These are phyloP conservation scores for Macadamia tetraphylla DNA, from an alignment of 164 flowering plant species.

Conservation along the genomic window DNA sequence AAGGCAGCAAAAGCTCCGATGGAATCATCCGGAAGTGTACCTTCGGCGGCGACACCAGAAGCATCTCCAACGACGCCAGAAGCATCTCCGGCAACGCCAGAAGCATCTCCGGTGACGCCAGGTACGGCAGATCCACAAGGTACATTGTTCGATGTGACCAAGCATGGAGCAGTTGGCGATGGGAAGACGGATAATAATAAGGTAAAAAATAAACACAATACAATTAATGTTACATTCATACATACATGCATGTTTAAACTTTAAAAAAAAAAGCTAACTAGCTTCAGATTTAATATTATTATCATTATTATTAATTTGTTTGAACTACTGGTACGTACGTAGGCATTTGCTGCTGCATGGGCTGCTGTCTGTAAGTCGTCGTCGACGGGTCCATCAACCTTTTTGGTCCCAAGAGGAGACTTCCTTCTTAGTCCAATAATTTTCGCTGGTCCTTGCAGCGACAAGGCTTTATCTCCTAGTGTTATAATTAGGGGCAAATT, in stretches of 20 bases:
- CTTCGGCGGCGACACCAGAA: too few species aligned
- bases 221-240: too few species aligned
- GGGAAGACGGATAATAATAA: constrained; percentile 17
- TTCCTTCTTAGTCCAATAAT: constrained; percentile 20
- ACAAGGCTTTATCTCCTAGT: constrained; percentile 16
- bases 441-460: constrained; percentile 47
- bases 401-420: constrained; percentile 38
- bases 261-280: too few species aligned
- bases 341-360: constrained; percentile 45
- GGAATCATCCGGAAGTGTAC: too few species aligned
- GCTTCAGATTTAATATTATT: too few species aligned
- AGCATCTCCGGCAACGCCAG: too few species aligned
- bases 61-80: too few species aligned
- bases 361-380: constrained; percentile 31
- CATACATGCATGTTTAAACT: too few species aligned
- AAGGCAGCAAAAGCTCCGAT: too few species aligned
- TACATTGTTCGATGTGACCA: constrained; percentile 28
- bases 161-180: constrained; percentile 26
- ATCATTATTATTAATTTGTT: not conserved
- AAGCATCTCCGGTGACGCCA: too few species aligned
- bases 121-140: not conserved
- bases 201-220: not conserved
- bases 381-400: constrained; percentile 22
- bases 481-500: constrained; percentile 21
- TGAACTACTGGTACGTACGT: not conserved